Evolutionary conservation across 345 rosid genomes (phyloP), one percentile per base, ranked within the genome.

Genomic region (Kandelia obovata): DNA sequence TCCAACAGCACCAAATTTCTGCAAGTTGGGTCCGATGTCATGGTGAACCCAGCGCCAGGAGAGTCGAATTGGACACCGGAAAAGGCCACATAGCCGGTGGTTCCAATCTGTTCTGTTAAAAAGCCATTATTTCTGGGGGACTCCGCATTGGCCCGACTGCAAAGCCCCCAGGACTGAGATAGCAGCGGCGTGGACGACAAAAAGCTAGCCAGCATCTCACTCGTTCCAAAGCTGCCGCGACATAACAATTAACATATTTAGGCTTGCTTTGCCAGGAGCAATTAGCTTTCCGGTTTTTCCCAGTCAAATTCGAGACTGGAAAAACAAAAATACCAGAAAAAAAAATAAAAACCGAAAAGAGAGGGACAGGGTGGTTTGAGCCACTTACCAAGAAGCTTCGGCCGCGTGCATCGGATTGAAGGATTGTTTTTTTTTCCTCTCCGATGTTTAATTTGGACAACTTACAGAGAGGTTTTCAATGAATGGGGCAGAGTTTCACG

Each of bases 121-220:
- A 84, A 85, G 65, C 67, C 43, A 16, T 70, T 30, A 0, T 77
- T 61, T 0, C 37, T 11, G 49, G 5, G 49, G 7, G 61, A 46
- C 0, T 13, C 58, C 0, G 75, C 61, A 61, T 72, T 80, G 61
- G 88, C 83, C 0, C 49, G 49, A 61, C 65, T 55, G 87, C 96
- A 89, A 1, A 80, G 65, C 26, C 69, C 64, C 97, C 96, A 94
- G 15, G 97, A 76, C 21, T 82, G 80, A 23, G 77, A 55, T 7
- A 87, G 70, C 61, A 94, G 9, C 0, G 87, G 83, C 15, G 89
- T 91, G 7, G 97, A 83, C 16, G 84, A 82, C 58, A 94, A 21
- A 70, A 84, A 79, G 27, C 37, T 74, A 9, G 96, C 96, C 66
- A 82, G 80, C 75, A 86, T 72, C 87, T 91, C 98, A 74, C 96